Percentiles rank a stretch among this genome's conserved stretches.
Evolutionary conservation across 2,329 filamentous ascomycete genomes (phyloP).

Genomic region (Nothopassalora personata): DNA sequence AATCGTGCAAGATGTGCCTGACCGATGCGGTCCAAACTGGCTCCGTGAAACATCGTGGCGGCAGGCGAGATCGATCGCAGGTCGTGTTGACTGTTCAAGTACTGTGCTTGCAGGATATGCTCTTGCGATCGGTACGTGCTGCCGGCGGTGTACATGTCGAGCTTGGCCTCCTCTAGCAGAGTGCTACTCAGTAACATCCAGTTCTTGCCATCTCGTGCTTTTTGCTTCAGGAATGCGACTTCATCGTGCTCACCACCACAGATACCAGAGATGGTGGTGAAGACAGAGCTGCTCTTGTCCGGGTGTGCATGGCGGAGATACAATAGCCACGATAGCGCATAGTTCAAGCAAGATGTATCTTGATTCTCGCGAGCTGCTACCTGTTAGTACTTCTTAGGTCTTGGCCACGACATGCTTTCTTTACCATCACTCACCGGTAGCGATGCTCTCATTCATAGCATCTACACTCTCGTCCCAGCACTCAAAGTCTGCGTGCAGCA

Average conservation of each 20-base stretch:
- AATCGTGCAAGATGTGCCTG: slow-evolving; percentile 53
- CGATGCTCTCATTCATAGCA: slow-evolving; percentile 90
- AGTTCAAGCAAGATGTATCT: slow-evolving; percentile 88
- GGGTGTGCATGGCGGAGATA: slow-evolving; percentile 87
- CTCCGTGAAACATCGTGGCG: slow-evolving; percentile 65
- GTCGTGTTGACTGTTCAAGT: slow-evolving; percentile 72
- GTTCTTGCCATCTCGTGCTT: slow-evolving; percentile 80
- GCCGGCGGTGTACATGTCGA: slow-evolving; percentile 53
- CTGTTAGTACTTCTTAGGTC: background rate
- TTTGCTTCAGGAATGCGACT: slow-evolving; percentile 74
- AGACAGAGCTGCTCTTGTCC: slow-evolving; percentile 33
- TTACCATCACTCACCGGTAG: slow-evolving; percentile 49
- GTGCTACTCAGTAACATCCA: slow-evolving; percentile 80
- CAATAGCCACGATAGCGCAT: slow-evolving; percentile 91
- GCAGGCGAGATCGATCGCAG: slow-evolving; percentile 67
- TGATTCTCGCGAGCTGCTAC: slow-evolving; percentile 74
- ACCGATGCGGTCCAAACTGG: slow-evolving; percentile 68
- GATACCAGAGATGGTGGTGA: slow-evolving; percentile 22
- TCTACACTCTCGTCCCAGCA: slow-evolving; percentile 85
- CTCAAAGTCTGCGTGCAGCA: slow-evolving; percentile 91
- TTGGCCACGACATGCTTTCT: background rate
- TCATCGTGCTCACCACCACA: slow-evolving; percentile 62
- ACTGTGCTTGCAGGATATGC: slow-evolving; percentile 73
- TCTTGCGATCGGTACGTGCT: slow-evolving; percentile 58
- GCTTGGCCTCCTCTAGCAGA: slow-evolving; percentile 77